Percentiles rank a stretch among this genome's conserved stretches.
Evolutionary conservation across 2,329 filamentous ascomycete genomes (phyloP).

Genomic region (Helotiales sp.): DNA sequence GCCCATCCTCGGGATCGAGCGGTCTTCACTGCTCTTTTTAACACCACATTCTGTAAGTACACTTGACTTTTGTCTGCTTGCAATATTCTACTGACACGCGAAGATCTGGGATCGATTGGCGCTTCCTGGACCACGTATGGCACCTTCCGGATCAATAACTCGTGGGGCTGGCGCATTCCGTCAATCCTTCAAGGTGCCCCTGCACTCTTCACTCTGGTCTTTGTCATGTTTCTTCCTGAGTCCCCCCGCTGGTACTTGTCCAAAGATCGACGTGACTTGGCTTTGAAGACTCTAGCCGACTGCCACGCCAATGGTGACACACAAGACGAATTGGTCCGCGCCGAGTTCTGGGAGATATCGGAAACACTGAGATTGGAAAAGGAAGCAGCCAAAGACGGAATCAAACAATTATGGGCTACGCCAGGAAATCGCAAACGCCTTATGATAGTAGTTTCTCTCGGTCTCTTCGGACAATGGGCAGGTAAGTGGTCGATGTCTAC

Average conservation of each 20-base stretch:
- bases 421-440: constrained; percentile 17
- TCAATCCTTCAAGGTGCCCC: constrained; percentile 41
- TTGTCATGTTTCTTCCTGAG: constrained; percentile 7
- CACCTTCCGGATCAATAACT: constrained; percentile 23
- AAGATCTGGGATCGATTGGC: constrained; percentile 41
- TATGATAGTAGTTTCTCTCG: constrained; percentile 8
- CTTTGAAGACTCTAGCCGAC: constrained; percentile 50
- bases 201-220: constrained; percentile 40
- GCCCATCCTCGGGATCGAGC: constrained; percentile 28
- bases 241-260: constrained; percentile 44
- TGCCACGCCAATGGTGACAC: constrained; percentile 50
- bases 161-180: constrained; percentile 30
- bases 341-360: constrained; percentile 50
- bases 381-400: constrained; percentile 37
- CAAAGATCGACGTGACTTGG: constrained; percentile 51
- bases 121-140: constrained; percentile 45
- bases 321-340: constrained; percentile 42
- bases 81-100: constrained; percentile 16
- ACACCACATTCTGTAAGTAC: constrained; percentile 36
- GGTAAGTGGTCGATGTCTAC: too few species aligned
- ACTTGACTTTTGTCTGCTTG: not conserved
- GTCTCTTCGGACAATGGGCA: constrained; percentile 11
- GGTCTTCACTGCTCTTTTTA: constrained; percentile 35
- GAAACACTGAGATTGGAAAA: constrained; percentile 46
- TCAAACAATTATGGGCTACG: constrained; percentile 36